Evolutionary conservation across 495 filamentous ascomycete genomes (phyloP).

Genomic region (Hyaloscypha variabilis): DNA sequence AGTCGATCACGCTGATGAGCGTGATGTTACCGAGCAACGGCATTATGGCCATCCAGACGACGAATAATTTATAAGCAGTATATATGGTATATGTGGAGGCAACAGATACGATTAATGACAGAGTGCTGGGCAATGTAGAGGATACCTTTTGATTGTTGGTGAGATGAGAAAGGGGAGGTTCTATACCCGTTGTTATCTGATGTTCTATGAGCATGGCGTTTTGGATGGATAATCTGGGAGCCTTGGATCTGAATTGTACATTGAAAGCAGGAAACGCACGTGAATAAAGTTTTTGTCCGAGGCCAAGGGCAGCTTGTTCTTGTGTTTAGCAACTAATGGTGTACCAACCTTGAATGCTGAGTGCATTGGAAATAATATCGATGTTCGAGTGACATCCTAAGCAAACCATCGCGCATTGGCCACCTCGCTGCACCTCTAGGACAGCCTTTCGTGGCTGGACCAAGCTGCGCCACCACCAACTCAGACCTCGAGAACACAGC

Average conservation of each 20-base stretch:
- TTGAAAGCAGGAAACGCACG: background rate
- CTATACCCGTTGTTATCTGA: constrained; percentile 5
- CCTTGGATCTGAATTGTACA: background rate
- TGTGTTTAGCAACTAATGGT: no score
- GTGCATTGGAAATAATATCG: no score
- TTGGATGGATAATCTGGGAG: background rate
- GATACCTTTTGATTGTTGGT: background rate
- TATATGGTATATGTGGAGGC: constrained; percentile 3
- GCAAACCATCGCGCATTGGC: no score
- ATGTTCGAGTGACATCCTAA: no score
- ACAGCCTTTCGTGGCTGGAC: no score
- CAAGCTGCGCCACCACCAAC: no score
- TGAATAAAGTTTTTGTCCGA: background rate
- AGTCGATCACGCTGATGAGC: constrained; percentile 45
- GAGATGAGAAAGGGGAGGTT: background rate
- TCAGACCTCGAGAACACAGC: no score
- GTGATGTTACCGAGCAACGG: background rate
- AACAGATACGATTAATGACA: constrained; percentile 16
- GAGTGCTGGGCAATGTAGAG: background rate
- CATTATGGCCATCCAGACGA: background rate
- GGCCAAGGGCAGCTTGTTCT: background rate
- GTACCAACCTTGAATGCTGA: no score
- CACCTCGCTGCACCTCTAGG: no score
- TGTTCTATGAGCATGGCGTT: background rate
- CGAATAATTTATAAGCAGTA: constrained; percentile 3